Conservation (phyloP, 2,329 filamentous ascomycete genomes). For the Pseudogymnoascus pannorum region DNA sequence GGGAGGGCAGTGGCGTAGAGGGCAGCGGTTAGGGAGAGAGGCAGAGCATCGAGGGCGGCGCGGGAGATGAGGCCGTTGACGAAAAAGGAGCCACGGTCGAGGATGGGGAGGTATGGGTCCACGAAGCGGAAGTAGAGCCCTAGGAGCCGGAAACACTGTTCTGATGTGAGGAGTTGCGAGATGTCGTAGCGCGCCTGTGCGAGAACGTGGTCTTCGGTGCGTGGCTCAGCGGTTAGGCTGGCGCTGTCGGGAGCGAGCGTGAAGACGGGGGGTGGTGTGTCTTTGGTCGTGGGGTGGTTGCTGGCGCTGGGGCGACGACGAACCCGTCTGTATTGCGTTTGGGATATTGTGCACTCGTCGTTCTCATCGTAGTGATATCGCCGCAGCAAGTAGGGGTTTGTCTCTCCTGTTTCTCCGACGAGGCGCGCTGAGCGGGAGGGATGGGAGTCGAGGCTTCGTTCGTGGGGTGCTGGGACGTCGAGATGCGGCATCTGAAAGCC, state of each 20-base stretch:
- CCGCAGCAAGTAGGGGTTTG: constrained; percentile 26
- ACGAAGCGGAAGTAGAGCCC: constrained; percentile 36
- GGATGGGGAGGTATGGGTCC: constrained; percentile 38
- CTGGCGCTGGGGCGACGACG: constrained; percentile 14
- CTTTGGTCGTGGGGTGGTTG: constrained; percentile 19
- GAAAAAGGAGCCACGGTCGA: constrained; percentile 31
- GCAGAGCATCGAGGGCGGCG: constrained; percentile 28
- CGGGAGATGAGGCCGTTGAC: constrained; percentile 21
- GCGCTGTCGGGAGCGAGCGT: constrained; percentile 27
- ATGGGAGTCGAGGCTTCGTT: constrained; percentile 23
- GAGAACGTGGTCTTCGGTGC: constrained; percentile 24
- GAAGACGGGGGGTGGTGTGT: constrained; percentile 26
- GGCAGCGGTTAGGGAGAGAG: constrained; percentile 33
- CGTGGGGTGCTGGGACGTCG: constrained; percentile 17
- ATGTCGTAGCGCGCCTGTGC: constrained; percentile 23
- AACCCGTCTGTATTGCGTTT: constrained; percentile 27
- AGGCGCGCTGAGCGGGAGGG: constrained; percentile 23
- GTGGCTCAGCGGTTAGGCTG: constrained; percentile 26
- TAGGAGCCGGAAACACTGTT: constrained; percentile 32
- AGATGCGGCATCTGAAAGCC: constrained; percentile 22
- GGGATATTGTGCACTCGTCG: constrained; percentile 28
- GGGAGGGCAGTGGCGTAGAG: constrained; percentile 38
- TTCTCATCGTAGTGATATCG: constrained; percentile 27
- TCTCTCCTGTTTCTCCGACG: constrained; percentile 29
- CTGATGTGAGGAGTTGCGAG: constrained; percentile 24